Conservation (phyloP, 345 rosid genomes). For the Hevea brasiliensis region DNA sequence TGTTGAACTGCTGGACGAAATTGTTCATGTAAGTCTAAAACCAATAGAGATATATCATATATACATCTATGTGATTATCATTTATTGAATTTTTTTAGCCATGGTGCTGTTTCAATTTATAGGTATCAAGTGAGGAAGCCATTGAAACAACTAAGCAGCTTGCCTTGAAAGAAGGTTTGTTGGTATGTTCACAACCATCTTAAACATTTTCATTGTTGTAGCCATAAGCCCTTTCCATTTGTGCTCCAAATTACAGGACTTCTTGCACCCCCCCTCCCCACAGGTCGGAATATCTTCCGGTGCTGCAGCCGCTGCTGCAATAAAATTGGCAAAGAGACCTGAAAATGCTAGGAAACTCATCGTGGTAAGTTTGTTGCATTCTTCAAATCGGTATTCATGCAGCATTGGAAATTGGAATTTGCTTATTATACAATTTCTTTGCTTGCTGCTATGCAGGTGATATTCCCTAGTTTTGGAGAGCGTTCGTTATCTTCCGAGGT, state of each 20-base stretch:
- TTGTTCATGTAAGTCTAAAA: constrained; percentile 35
- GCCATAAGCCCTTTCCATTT: neutral
- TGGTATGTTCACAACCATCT: constrained; percentile 45
- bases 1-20: constrained; percentile 40
- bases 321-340: constrained; percentile 73
- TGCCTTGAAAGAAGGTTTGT: constrained; percentile 81
- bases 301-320: constrained; percentile 78
- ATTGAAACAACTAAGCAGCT: constrained; percentile 76
- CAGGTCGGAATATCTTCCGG: constrained; percentile 97
- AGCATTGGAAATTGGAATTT: neutral
- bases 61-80: neutral
- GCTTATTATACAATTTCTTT: neutral
- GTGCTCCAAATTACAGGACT: too few relatives aligned
- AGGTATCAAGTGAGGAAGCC: constrained; percentile 82
- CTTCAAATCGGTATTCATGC: neutral
- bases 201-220: too few relatives aligned
- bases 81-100: neutral
- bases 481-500: constrained; percentile 20
- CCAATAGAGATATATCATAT: neutral
- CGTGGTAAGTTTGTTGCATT: constrained; percentile 50
- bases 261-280: neutral
- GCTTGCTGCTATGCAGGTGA: neutral
- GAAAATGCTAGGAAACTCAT: constrained; percentile 87
- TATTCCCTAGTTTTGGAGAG: constrained; percentile 20
- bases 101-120: constrained; percentile 1